Evolutionary conservation across 768 basidiomycete species (phyloP).

Genomic region (Amylocystis lapponica): DNA sequence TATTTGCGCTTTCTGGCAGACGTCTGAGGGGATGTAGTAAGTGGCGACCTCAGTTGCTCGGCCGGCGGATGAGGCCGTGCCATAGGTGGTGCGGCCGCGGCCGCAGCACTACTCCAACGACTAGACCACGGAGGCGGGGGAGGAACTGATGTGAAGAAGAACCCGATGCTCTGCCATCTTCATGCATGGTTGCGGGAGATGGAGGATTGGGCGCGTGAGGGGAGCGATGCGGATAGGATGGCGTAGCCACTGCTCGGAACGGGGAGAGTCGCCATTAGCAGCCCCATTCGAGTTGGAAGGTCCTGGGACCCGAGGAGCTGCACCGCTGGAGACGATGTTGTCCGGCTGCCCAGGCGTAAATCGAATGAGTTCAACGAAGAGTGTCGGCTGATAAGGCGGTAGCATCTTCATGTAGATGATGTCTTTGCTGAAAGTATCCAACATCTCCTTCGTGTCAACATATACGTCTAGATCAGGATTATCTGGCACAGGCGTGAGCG

Average conservation of each 20-base stretch:
- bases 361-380: constrained; percentile 70
- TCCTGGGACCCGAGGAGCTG: constrained; percentile 16
- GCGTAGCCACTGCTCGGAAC: not conserved
- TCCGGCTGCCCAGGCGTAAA: constrained; percentile 54
- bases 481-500: constrained; percentile 31
- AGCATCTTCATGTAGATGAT: constrained; percentile 64
- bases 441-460: constrained; percentile 68
- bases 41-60: constrained; percentile 8
- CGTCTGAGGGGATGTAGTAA: constrained; percentile 8
- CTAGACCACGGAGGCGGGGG: constrained; percentile 33
- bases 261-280: not conserved
- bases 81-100: constrained; percentile 22
- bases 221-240: not conserved
- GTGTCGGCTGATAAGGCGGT: constrained; percentile 56
- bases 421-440: constrained; percentile 67
- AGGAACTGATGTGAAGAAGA: constrained; percentile 19
- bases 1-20: constrained; percentile 29
- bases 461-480: constrained; percentile 50
- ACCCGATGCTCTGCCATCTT: constrained; percentile 2
- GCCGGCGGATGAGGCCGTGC: constrained; percentile 13
- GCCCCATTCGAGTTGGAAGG: constrained; percentile 13
- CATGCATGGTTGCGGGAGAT: not conserved
- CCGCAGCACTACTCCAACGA: constrained; percentile 26
- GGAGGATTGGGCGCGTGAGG: constrained; percentile 6
- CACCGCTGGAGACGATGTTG: constrained; percentile 19